A percentile compares a stretch with the other conserved stretches of the same genome.
Evolutionary conservation across 1,284 basidiomycete genomes (phyloP).

Genomic region (Phaffia rhodozyma): DNA sequence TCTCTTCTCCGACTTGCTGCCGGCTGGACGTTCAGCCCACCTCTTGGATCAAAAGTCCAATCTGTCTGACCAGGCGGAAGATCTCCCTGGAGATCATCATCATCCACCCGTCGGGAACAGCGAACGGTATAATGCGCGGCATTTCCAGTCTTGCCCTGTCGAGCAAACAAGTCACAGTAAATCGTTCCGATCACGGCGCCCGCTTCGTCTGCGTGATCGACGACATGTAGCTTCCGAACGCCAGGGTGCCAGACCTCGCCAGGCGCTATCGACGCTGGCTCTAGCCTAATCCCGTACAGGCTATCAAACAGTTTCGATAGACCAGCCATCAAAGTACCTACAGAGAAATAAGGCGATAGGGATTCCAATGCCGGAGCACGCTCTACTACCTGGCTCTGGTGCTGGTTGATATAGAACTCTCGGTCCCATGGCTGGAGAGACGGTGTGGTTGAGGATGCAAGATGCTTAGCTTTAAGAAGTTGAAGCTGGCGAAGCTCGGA

Average conservation of each 20-base stretch:
- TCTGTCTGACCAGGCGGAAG: conserved; percentile 24
- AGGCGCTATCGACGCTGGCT: conserved; percentile 48
- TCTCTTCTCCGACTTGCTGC: conserved; percentile 40
- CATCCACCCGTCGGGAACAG: conserved; percentile 80
- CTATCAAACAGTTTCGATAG: conserved; percentile 70
- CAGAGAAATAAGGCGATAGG: conserved; percentile 54
- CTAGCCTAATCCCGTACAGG: conserved; percentile 74
- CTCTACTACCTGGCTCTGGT: conserved; percentile 20
- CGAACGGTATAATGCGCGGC: conserved; percentile 97
- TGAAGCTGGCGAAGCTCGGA: conserved; percentile 60
- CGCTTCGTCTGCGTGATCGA: conserved; percentile 54
- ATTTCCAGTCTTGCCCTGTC: conserved; percentile 73
- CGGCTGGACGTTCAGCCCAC: conserved; percentile 30
- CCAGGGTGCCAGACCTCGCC: conserved; percentile 83
- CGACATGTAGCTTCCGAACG: conserved; percentile 82
- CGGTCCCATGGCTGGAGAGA: conserved; percentile 82
- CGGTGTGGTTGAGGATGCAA: conserved; percentile 46
- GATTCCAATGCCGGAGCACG: conserved; percentile 52
- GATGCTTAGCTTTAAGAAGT: conserved; percentile 57
- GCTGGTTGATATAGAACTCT: conserved; percentile 54
- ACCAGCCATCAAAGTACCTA: conserved; percentile 75
- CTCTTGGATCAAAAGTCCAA: conserved; percentile 13
- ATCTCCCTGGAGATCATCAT: conserved; percentile 70
- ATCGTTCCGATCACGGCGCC: conserved; percentile 82
- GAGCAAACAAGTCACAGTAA: conserved; percentile 81